Percentiles rank a stretch among this genome's conserved stretches.
Conservation (phyloP, 495 filamentous ascomycete species). For the Xylaria castorea region DNA sequence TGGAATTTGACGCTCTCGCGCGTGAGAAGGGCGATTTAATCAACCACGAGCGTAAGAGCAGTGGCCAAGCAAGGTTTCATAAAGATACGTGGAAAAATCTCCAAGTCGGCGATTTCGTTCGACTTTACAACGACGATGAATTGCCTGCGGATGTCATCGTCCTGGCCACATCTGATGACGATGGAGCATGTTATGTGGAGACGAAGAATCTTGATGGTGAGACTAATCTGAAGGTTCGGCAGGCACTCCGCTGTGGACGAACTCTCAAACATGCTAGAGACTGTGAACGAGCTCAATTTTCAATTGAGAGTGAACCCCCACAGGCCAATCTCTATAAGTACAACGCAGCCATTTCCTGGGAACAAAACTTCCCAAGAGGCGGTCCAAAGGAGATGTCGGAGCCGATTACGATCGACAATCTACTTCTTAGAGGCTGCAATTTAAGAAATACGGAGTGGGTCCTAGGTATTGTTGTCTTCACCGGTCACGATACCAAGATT, state of each 20-base stretch:
- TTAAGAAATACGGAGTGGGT: conserved; percentile 97
- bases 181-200: conserved; percentile 96
- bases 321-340: conserved; percentile 95
- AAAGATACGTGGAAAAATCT: conserved; percentile 95
- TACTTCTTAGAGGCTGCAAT: conserved; percentile 91
- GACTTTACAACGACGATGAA: conserved; percentile 94
- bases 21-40: conserved; percentile 55
- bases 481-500: conserved; percentile 96
- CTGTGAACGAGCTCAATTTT: conserved; percentile 87
- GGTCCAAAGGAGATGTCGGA: conserved; percentile 82
- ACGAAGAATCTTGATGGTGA: conserved; percentile 98
- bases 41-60: conserved; percentile 50
- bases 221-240: conserved; percentile 95
- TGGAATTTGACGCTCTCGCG: conserved; percentile 64
- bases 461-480: conserved; percentile 95
- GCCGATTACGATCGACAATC: conserved; percentile 91
- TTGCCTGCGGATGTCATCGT: conserved; percentile 95
- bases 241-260: conserved; percentile 85
- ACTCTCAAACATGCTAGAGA: conserved; percentile 87
- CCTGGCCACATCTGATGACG: conserved; percentile 91
- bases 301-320: conserved; percentile 88
- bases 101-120: conserved; percentile 95
- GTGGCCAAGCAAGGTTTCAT: conserved; percentile 75
- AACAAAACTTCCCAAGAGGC: conserved; percentile 69
- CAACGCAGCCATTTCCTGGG: conserved; percentile 87